Evolutionary conservation across 257 asterid genomes (phyloP), one percentile per base, ranked within the genome.

Genomic region (Buddleja alternifolia): DNA sequence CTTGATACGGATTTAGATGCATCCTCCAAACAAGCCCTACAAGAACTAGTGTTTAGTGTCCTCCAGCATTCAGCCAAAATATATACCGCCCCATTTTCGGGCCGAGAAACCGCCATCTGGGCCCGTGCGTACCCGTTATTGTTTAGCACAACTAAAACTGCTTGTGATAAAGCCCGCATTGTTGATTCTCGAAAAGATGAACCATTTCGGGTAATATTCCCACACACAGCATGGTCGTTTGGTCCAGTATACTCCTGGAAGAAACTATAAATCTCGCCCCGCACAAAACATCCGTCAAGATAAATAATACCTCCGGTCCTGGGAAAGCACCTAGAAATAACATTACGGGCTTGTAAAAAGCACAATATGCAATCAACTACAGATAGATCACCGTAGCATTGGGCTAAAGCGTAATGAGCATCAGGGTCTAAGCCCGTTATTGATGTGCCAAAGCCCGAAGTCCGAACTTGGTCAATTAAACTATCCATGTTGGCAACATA

Each of bases 361-460:
- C 92, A 85, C 51, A 78, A 60, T 12, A 70, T 80, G 21, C 92
- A 85, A 56, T 85, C 88, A 11, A 70, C 77, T 40, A 68, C 69
- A 29, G 92, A 81, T 46, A 85, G 86, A 59, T 85, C 92, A 0
- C 88, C 85, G 24, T 85, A 83, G 81, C 92, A 83, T 23, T 83
- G 84, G 6, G 84, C 92, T 20, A 83, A 17, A 4, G 79, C 88
- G 45, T 78, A 83, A 63, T 73, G 74, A 8, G 78, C 59, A 21
- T 85, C 82, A 4, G 52, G 83, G 34, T 83, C 86, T 10, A 75
- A 57, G 20, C 86, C 88, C 1, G 69, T 32, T 12, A 64, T 5
- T 24, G 79, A 73, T 9, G 23, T 21, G 45, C n/a, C n/a, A n/a
- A n/a, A n/a, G n/a, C n/a, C 88, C 92, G 57, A 63, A 83, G 47